phyloP scores from a whole-genome alignment of 208 protist species.

The Kentomonas sorsogonicus region DNA sequence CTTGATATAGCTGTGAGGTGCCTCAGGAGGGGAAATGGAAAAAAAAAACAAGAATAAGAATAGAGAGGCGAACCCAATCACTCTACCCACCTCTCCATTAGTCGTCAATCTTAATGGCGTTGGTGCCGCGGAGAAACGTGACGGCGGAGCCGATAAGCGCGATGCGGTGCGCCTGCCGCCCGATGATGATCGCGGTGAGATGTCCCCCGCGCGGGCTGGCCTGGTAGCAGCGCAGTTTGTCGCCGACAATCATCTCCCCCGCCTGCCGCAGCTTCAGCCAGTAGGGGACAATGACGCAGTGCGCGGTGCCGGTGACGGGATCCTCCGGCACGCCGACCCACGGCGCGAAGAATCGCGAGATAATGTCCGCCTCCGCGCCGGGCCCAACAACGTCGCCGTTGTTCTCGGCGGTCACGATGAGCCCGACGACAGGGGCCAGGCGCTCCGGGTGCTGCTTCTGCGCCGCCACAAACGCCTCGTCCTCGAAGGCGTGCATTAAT shows the following conservation, averaged over 20 bases:
- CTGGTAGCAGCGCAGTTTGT: slow-evolving; percentile 53
- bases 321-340: slow-evolving; percentile 62
- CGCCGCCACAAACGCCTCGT: slow-evolving; percentile 19
- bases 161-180: slow-evolving; percentile 51
- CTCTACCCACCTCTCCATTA: slow-evolving; percentile 13
- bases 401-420: slow-evolving; percentile 39
- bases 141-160: slow-evolving; percentile 47
- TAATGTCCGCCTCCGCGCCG: slow-evolving; percentile 24
- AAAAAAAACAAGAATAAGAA: slow-evolving; percentile 2
- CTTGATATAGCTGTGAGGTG: no score
- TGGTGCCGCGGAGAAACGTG: slow-evolving; percentile 57
- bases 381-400: slow-evolving; percentile 24
- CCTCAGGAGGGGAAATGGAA: not conserved
- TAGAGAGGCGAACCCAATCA: not conserved
- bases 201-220: slow-evolving; percentile 43
- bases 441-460: slow-evolving; percentile 23
- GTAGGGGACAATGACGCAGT: slow-evolving; percentile 41
- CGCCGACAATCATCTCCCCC: slow-evolving; percentile 38
- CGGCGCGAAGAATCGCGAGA: slow-evolving; percentile 71
- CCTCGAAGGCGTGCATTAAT: slow-evolving; percentile 26
- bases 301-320: slow-evolving; percentile 49
- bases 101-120: slow-evolving; percentile 52
- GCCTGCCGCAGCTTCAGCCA: slow-evolving; percentile 43
- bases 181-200: slow-evolving; percentile 51
- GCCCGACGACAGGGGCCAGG: slow-evolving; percentile 20